Evolutionary conservation across 495 filamentous ascomycete species (phyloP).

Genomic region (Penicillium waksmanii): DNA sequence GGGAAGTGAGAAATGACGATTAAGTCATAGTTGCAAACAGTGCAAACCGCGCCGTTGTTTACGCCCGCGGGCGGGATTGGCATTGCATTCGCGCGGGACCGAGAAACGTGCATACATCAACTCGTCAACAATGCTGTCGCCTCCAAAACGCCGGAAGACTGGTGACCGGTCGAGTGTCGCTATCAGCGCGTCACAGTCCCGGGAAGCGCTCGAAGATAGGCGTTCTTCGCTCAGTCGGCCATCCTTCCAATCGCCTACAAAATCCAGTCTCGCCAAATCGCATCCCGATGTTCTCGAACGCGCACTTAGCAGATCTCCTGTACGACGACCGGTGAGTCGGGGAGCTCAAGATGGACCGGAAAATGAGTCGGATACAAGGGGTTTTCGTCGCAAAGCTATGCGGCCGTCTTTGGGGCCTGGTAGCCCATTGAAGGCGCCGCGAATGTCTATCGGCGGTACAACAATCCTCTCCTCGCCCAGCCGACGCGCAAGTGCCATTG

Average conservation of each 20-base stretch:
- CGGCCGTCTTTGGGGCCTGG: constrained; percentile 41
- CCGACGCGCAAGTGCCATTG: constrained; percentile 37
- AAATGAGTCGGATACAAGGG: constrained; percentile 29
- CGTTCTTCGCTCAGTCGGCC: constrained; percentile 44
- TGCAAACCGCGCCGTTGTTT: constrained; percentile 44
- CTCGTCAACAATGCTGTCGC: constrained; percentile 41
- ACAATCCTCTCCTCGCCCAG: constrained; percentile 32
- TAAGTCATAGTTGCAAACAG: constrained; percentile 48
- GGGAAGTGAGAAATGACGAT: constrained; percentile 18
- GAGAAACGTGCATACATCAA: not conserved
- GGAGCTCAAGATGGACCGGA: constrained; percentile 21
- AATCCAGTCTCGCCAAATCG: constrained; percentile 64
- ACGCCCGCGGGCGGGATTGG: constrained; percentile 11
- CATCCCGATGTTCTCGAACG: constrained; percentile 62
- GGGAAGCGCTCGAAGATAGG: constrained; percentile 29
- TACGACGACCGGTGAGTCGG: constrained; percentile 20
- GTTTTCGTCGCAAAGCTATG: constrained; percentile 42
- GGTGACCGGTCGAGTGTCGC: constrained; percentile 47
- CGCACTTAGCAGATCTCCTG: constrained; percentile 43
- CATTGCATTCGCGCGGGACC: constrained; percentile 5
- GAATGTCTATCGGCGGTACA: constrained; percentile 31
- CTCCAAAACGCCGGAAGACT: constrained; percentile 67
- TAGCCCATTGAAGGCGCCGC: constrained; percentile 40
- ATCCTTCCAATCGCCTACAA: constrained; percentile 69
- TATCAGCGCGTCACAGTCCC: constrained; percentile 33